Conservation (phyloP, 2,329 filamentous ascomycete genomes). For the Aureobasidium sp. region DNA sequence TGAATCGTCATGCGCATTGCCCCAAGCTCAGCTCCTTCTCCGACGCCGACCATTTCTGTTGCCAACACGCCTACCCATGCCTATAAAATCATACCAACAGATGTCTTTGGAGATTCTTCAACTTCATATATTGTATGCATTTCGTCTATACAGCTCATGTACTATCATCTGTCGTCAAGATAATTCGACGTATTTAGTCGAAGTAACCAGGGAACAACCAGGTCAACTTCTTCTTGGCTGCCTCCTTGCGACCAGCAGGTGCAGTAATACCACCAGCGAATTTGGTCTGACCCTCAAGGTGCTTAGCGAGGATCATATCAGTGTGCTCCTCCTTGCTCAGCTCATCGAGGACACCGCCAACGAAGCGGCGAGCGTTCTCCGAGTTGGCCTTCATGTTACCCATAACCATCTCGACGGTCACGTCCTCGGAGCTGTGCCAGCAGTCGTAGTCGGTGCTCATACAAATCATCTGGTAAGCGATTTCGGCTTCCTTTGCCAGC, state of each 20-base stretch:
- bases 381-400: constrained; percentile 91
- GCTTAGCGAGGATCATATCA: constrained; percentile 71
- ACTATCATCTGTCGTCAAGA: not conserved
- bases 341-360: constrained; percentile 81
- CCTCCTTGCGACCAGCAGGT: constrained; percentile 61
- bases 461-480: constrained; percentile 96
- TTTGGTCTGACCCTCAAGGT: constrained; percentile 68
- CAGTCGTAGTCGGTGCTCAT: constrained; percentile 99
- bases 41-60: constrained; percentile 4
- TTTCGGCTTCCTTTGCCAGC: constrained; percentile 90
- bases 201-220: constrained; percentile 86
- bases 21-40: constrained; percentile 8
- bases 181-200: constrained; percentile 26
- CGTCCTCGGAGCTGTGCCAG: constrained; percentile 76
- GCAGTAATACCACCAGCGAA: constrained; percentile 81
- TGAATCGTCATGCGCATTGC: constrained; percentile 11
- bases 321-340: constrained; percentile 69
- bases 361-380: constrained; percentile 75
- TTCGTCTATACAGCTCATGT: not conserved
- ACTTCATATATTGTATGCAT: not conserved
- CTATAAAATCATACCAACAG: not conserved
- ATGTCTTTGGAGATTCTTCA: not conserved
- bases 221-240: constrained; percentile 71
- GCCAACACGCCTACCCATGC: not conserved
- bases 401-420: constrained; percentile 96